Evolutionary conservation across 2,329 filamentous ascomycete species (phyloP).

Genomic region (Chaetomium sp.): DNA sequence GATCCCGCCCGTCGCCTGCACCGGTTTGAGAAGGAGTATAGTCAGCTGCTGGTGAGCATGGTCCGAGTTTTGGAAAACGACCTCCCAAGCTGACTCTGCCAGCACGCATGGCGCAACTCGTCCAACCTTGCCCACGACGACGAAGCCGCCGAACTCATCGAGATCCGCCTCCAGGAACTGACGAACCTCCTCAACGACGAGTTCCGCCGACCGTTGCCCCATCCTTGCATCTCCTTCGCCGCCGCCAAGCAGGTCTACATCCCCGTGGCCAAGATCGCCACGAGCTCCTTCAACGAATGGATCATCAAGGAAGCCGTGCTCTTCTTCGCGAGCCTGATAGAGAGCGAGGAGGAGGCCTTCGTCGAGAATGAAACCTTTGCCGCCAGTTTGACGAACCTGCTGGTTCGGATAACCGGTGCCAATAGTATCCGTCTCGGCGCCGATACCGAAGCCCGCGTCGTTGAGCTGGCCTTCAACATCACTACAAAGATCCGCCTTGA

Average conservation of each 20-base stretch:
- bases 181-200: constrained; percentile 82
- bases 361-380: constrained; percentile 86
- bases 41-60: constrained; percentile 58
- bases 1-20: constrained; percentile 66
- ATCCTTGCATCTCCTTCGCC: constrained; percentile 88
- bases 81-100: constrained; percentile 21
- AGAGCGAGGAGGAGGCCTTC: constrained; percentile 95
- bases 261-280: constrained; percentile 84
- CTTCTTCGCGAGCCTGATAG: constrained; percentile 88
- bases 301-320: constrained; percentile 83
- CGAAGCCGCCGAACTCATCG: constrained; percentile 64
- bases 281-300: constrained; percentile 79
- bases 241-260: constrained; percentile 86
- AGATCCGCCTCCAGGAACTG: constrained; percentile 64
- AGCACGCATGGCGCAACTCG: constrained; percentile 64
- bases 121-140: constrained; percentile 62
- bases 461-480: constrained; percentile 93
- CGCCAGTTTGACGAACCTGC: constrained; percentile 80
- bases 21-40: constrained; percentile 68
- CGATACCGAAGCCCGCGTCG: constrained; percentile 84
- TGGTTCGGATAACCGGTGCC: constrained; percentile 74
- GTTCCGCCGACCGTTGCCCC: constrained; percentile 81
- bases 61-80: background rate
- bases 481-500: constrained; percentile 93
- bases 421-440: constrained; percentile 73